A percentile compares a stretch with the other conserved stretches of the same genome.
Evolutionary conservation across 345 rosid genomes (phyloP).

Genomic region (Eucalyptus caleyi): DNA sequence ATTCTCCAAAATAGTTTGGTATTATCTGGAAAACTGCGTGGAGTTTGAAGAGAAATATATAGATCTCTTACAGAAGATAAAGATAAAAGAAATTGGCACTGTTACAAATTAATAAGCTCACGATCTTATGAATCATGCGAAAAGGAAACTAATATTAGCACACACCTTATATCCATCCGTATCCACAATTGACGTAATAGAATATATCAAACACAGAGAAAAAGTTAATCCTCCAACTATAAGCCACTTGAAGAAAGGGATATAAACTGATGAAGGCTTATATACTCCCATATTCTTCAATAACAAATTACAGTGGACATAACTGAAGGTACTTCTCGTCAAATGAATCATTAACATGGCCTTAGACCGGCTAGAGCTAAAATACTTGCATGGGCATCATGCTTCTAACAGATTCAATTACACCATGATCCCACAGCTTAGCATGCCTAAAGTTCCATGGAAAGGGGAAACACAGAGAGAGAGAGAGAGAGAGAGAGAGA

Average conservation of each 20-base stretch:
- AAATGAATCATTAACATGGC: background rate
- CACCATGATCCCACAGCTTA: background rate
- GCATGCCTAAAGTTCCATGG: background rate
- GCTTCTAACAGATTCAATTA: background rate
- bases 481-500: background rate
- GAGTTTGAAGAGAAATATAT: background rate
- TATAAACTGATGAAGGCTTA: background rate
- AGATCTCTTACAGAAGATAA: background rate
- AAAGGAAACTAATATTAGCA: background rate
- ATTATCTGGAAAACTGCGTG: background rate
- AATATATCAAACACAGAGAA: background rate
- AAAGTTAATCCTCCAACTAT: background rate
- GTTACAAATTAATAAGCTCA: background rate
- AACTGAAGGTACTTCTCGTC: background rate
- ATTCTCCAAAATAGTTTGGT: background rate
- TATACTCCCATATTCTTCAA: background rate
- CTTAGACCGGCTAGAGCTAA: background rate
- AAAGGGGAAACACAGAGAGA: background rate
- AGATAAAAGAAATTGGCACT: background rate
- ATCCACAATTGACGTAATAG: background rate
- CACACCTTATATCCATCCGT: background rate
- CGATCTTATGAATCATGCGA: background rate
- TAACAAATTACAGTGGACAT: background rate
- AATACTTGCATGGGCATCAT: background rate
- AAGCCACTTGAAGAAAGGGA: background rate